Evolutionary conservation across 2,329 filamentous ascomycete species (phyloP).

Genomic region (Calonectria hawksworthii): DNA sequence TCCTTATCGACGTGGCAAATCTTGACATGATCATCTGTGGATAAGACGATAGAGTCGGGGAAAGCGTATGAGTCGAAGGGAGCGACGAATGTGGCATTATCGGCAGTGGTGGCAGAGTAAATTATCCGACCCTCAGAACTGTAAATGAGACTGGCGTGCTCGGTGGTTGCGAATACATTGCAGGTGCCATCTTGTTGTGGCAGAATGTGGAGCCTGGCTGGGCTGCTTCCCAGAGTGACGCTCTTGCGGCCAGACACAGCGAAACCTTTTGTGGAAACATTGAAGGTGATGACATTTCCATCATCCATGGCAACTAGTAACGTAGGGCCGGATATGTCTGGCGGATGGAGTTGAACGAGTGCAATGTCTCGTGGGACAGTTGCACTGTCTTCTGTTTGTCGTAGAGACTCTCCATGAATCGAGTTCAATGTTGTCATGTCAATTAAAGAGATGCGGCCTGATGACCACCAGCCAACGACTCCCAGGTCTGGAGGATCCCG

Average conservation of each 20-base stretch:
- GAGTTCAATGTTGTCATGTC: constrained; percentile 76
- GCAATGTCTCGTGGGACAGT: constrained; percentile 88
- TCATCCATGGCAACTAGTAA: constrained; percentile 94
- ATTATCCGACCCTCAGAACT: constrained; percentile 88
- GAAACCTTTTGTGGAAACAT: constrained; percentile 73
- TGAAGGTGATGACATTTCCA: constrained; percentile 89
- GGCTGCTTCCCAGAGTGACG: constrained; percentile 87
- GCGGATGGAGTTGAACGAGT: constrained; percentile 82
- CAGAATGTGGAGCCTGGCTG: constrained; percentile 84
- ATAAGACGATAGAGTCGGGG: constrained; percentile 84
- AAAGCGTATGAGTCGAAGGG: constrained; percentile 87
- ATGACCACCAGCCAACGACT: constrained; percentile 89
- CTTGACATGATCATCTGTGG: constrained; percentile 81
- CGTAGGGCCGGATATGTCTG: constrained; percentile 71
- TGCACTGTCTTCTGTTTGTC: constrained; percentile 73
- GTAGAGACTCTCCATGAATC: constrained; percentile 74
- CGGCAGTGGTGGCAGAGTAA: constrained; percentile 93
- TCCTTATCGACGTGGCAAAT: constrained; percentile 87
- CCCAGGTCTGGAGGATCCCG: constrained; percentile 74
- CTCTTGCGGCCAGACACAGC: constrained; percentile 81
- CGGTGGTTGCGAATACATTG: constrained; percentile 93
- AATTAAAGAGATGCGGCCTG: constrained; percentile 83
- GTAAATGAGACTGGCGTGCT: constrained; percentile 95
- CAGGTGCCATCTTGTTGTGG: constrained; percentile 76
- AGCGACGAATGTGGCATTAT: constrained; percentile 85